phyloP scores from a whole-genome alignment of 2,329 filamentous ascomycete species.

The Botrytis porri region DNA sequence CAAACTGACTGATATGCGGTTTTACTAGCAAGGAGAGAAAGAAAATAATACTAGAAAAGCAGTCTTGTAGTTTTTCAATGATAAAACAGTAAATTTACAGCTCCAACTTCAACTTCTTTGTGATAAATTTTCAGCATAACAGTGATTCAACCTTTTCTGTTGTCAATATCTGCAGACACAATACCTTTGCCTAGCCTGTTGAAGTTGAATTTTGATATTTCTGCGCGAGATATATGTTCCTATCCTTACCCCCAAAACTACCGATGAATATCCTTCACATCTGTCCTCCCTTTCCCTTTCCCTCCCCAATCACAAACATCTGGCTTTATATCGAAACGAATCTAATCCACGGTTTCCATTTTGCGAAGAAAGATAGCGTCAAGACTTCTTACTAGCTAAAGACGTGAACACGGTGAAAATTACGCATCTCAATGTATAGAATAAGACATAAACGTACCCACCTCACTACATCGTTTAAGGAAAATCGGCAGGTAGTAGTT shows the following conservation, averaged over 20 bases:
- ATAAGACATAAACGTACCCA: neutral
- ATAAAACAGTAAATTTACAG: neutral
- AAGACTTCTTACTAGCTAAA: neutral
- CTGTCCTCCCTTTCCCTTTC: too few relatives aligned
- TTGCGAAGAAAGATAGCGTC: neutral
- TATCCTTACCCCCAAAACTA: too few relatives aligned
- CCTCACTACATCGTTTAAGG: fast-evolving
- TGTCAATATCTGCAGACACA: neutral
- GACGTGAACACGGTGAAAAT: neutral
- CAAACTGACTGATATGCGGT: neutral
- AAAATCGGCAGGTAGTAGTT: neutral
- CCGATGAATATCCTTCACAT: too few relatives aligned
- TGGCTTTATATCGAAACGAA: neutral
- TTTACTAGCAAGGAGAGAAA: neutral
- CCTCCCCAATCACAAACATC: too few relatives aligned
- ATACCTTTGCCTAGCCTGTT: too few relatives aligned
- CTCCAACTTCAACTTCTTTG: neutral
- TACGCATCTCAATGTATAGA: neutral
- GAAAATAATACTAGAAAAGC: neutral
- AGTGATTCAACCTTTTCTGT: neutral
- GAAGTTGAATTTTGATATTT: neutral
- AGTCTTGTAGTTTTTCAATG: fast-evolving
- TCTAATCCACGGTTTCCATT: neutral
- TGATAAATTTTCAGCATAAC: neutral
- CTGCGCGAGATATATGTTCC: neutral